phyloP scores from a whole-genome alignment of 1,284 basidiomycete species.

The Rhodotorula sp. region DNA sequence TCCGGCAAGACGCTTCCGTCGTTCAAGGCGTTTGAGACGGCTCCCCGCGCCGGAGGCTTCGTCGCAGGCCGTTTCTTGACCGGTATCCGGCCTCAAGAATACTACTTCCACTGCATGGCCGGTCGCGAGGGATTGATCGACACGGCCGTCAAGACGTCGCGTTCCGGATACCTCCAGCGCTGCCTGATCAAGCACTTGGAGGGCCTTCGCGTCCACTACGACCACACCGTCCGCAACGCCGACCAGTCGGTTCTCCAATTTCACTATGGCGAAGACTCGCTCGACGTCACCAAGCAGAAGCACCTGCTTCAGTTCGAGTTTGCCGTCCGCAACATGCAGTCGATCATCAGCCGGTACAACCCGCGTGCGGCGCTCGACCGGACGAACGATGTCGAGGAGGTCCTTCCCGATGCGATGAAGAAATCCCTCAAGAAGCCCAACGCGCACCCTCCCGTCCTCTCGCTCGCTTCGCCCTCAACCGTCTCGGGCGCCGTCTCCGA shows the following conservation, averaged over 20 bases:
- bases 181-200: conserved; percentile 99
- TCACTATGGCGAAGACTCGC: conserved; percentile 91
- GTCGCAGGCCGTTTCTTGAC: conserved; percentile 99
- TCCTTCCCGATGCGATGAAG: conserved; percentile 73
- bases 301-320: conserved; percentile 82
- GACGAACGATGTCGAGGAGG: conserved; percentile 61
- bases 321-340: conserved; percentile 79
- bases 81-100: conserved; percentile 96
- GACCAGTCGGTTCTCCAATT: conserved; percentile 95
- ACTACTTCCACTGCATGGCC: conserved; percentile 99
- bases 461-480: conserved; percentile 72
- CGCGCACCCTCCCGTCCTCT: conserved; percentile 69
- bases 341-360: conserved; percentile 71
- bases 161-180: conserved; percentile 96
- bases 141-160: conserved; percentile 98
- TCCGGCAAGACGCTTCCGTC: conserved; percentile 97
- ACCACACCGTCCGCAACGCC: conserved; percentile 94
- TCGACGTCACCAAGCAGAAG: conserved; percentile 83
- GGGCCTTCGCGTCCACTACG: conserved; percentile 93
- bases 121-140: conserved; percentile 98
- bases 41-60: conserved; percentile 96
- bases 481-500: conserved; percentile 91
- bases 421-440: conserved; percentile 75
- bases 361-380: conserved; percentile 63
- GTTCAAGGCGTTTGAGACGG: conserved; percentile 96